phyloP scores from a whole-genome alignment of 2,329 filamentous ascomycete genomes.

The Pyrenophora teres region DNA sequence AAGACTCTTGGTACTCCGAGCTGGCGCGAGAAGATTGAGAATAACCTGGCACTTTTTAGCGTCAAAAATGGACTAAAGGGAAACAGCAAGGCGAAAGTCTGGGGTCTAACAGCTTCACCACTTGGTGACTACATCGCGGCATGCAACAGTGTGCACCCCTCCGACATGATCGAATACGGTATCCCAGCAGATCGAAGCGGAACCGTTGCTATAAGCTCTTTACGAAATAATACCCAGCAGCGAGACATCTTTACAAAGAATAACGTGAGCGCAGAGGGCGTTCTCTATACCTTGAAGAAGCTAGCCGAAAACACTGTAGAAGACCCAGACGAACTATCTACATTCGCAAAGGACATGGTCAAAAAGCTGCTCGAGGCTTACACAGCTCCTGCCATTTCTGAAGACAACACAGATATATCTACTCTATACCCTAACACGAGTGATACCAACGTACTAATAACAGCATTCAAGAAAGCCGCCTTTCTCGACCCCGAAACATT shows the following conservation, averaged over 20 bases:
- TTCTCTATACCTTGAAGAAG: conserved; percentile 42
- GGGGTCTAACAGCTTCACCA: conserved; percentile 58
- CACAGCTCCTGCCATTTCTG: not conserved
- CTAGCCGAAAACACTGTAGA: conserved; percentile 41
- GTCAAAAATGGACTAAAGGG: conserved; percentile 57
- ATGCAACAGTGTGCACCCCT: conserved; percentile 60
- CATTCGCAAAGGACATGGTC: conserved; percentile 27
- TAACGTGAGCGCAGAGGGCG: conserved; percentile 37
- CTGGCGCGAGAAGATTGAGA: conserved; percentile 50
- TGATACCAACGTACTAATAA: conserved; percentile 15
- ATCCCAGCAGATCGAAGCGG: conserved; percentile 54
- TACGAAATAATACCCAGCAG: conserved; percentile 23
- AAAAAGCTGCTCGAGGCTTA: conserved; percentile 29
- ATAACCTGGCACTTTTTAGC: conserved; percentile 52
- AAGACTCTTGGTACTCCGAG: conserved; percentile 24
- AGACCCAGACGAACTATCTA: conserved; percentile 26
- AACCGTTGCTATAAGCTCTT: conserved; percentile 40
- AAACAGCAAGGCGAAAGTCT: conserved; percentile 56
- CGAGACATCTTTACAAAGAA: conserved; percentile 24
- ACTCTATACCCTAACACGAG: not conserved
- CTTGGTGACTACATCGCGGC: conserved; percentile 55
- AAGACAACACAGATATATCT: not conserved
- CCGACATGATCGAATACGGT: conserved; percentile 62
- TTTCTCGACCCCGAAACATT: conserved; percentile 36
- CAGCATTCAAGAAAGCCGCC: conserved; percentile 25